Evolutionary conservation across 2,329 filamentous ascomycete genomes (phyloP), one percentile per base, ranked within the genome.

Genomic region (Penicillium sp.): DNA sequence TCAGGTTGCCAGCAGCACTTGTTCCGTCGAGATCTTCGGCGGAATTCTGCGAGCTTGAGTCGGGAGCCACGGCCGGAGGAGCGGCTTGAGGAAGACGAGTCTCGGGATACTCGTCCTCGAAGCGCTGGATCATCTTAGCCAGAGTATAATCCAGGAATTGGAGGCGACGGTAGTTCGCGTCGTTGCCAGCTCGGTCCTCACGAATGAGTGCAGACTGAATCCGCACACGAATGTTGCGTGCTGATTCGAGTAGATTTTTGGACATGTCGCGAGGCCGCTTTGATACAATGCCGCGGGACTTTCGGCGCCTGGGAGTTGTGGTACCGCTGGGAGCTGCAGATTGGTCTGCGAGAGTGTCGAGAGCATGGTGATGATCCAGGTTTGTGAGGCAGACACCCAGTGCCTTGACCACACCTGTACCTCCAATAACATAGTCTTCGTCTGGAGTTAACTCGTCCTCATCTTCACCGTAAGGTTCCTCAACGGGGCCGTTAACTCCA

Each of bases 51-150:
- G 66, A 69, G 40, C 51, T 60, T 39, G 52, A 60, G 22, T 68
- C 63, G 14, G 59, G 58, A 9, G 51, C 38, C 32, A 46, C 26
- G 10, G 54, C 51, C 10, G 57, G 11, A 13, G 51, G 52, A 6
- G 50, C 41, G 35, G 45, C 28, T 24, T 52, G 58, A 27, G 64
- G 60, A 13, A 81, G 74, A 28, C 88, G 82, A 0, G 87, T 94
- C 63, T 97, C 91, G 0, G 93, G 93, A 60, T 89, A 97, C 68
- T 97, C 91, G 64, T 95, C 87, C 67, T 97, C 93, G 64, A 97
- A 98, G 23, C 93, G 86, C 64, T 88, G 84, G 62, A 97, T 97
- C 72, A 97, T 96, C 56, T 86, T 85, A 60, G 89, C 79, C 8
- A 98, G 77, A 0, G 93, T 97, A 50, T 86, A 77, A 60, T 96